Base-by-base conservation (phyloP, 78 protist genomes). In the Guillardia theta region DNA sequence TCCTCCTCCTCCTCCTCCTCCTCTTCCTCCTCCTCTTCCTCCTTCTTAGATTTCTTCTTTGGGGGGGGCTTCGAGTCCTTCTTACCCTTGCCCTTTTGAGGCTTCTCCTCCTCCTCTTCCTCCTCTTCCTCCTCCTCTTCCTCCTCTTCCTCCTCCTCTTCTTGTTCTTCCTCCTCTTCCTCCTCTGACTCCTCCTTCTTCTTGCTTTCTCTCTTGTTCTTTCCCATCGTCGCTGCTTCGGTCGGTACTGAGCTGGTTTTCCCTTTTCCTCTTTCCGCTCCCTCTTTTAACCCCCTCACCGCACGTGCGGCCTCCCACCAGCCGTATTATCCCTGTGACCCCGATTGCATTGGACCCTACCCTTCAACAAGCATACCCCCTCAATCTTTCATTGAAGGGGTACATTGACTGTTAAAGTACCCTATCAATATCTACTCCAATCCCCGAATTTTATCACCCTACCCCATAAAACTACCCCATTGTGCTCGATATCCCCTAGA, bases 1-100 rank as follows among this genome's bases (percentile, higher is more conserved):
- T 41, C 87, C 58, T 46, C 94, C 0, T 62, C 88, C 30, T 27
- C 94, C 5, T 43, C 93, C 12, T 88, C 93, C n/a, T 48, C 64
- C 33, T 88, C 94, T 33, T 70, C 94, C 10, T 43, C 33, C 4
- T 48, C 78, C 27, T 37, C 48, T 0, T 4, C 37, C 93, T 88
- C 64, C 22, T 21, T 76, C 9, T 21, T 76, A 4, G 45, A 44
- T 4, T 48, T 70, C 47, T 92, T 92, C 54, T 33, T 33, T 12
- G 6, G 24, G 30, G 90, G 50, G 21, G 90, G 43, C 48, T 64
- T 64, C 44, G 78, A 37, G 3, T 15, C 43, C 48, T 62, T 30
- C 94, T 62, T 30, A 9, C 19, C 94, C 53, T 36, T 78, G 1
- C 39, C 93, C 3, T 88, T 46, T 8, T 88, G 27, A 0, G 64